Evolutionary conservation across 495 filamentous ascomycete genomes (phyloP), one percentile per base, ranked within the genome.

Genomic region (Daldinia loculata): DNA sequence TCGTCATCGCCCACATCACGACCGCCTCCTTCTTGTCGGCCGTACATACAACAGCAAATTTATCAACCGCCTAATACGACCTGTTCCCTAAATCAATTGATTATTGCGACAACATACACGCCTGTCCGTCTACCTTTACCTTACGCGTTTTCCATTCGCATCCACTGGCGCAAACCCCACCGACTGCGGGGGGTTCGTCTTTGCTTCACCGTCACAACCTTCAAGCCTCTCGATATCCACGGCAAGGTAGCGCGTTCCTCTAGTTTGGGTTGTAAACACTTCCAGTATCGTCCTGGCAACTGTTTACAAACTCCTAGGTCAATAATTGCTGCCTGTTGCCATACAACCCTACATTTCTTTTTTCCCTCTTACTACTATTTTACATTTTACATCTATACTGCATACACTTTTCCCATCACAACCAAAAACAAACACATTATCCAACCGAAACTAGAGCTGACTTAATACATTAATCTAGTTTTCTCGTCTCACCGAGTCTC

Each of bases 131-230:
- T 58, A 65, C 63, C 34, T 61, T 61, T 56, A 41, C 8, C 69
- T 56, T 55, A 72, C 75, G 75, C 71, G 74, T 77, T 76, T 70
- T 62, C 61, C 48, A 67, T 59, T 53, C 63, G 39, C 69, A 74
- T 69, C 55, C 56, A 61, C 70, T 72, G 75, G 75, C 75, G 75
- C 75, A 77, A 75, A 77, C 73, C 75, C 75, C 75, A 77, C 75
- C 41, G 67, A 70, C 66, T 77, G 75, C 75, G 75, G 75, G 72
- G 75, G 57, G 70, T 53, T 73, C 58, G 48, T 74, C 51, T 74
- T 51, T 72, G 45, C 48, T 76, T 70, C 73, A 69, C 68, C 56
- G 72, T 73, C 66, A 69, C 61, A 66, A 29, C 27, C 52, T 50
- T 68, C 34, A 39, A 66, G 19, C 29, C 51, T 53, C 32, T 43